Base-by-base conservation (phyloP, 805 yeast species). In the Lipomyces anomalus region DNA sequence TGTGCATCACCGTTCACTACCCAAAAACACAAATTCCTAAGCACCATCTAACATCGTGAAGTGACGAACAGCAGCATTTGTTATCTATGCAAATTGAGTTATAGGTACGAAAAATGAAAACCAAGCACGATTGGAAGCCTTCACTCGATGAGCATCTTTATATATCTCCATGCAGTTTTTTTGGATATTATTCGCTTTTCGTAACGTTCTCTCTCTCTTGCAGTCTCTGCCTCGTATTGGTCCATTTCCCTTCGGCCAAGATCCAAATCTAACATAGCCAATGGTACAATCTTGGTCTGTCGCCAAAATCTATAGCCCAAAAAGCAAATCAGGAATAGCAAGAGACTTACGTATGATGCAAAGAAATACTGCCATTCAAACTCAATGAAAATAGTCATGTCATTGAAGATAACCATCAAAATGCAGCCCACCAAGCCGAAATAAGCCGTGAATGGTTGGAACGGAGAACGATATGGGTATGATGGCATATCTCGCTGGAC, bases 171-270 rank as follows among this genome's bases (percentile, higher is more conserved):
- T 13, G 13, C 30, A 26, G 30, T 9, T 13, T 26, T 26, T 9
- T 13, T 9, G 11, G 30, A 26, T 13, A 26, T 13, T n/a, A n/a
- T n/a, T 9, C 30, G 30, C 30, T 26, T 26, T 13, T 26, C 30
- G 30, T 26, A 9, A 13, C 30, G 30, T 13, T 26, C 30, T 9
- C 30, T 36, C 43, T 50, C 55, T 20, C 34, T 46, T 6, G 41
- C 47, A 3, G 55, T 50, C 38, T 50, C 55, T 28, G 55, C 55
- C 24, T 50, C 55, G 22, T 50, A 50, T n/a, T 87, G 69, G 63
- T 87, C 95, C 66, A 81, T 78, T 61, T 86, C 95, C 41, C 92
- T 72, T 57, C 95, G 69, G 2, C 95, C 95, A 0, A 86, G 75
- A 62, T 87, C 95, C 60, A 83, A 73, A 62, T 87, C 95, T 48